Percentiles rank a stretch among this genome's conserved stretches.
phyloP scores from a whole-genome alignment of 2,329 filamentous ascomycete genomes.

The Drechslerella coelobrocha region DNA sequence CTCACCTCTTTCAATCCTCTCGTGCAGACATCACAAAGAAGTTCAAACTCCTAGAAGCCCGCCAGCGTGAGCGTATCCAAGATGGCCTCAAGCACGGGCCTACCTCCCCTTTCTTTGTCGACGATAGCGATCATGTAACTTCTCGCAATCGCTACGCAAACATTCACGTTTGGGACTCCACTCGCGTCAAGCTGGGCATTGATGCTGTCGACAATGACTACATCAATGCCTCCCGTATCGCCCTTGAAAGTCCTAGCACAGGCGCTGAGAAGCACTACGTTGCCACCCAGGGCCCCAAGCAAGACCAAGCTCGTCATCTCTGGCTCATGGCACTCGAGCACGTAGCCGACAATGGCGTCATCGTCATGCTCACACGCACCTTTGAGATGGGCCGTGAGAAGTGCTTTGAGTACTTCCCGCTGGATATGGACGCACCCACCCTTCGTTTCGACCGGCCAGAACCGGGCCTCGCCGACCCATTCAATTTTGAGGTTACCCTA shows the following conservation, averaged over 20 bases:
- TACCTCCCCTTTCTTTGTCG: conserved; percentile 48
- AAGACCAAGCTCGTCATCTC: conserved; percentile 76
- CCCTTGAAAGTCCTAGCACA: conserved; percentile 63
- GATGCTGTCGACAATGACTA: conserved; percentile 76
- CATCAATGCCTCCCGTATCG: conserved; percentile 80
- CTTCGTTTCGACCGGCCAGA: conserved; percentile 67
- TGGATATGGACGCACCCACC: conserved; percentile 62
- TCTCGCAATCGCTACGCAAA: conserved; percentile 76
- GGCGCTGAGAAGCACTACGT: conserved; percentile 72
- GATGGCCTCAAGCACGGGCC: conserved; percentile 22
- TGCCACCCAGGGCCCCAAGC: conserved; percentile 88
- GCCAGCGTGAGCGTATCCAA: conserved; percentile 32
- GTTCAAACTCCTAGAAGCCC: conserved; percentile 40
- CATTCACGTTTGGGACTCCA: conserved; percentile 87
- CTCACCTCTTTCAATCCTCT: not conserved
- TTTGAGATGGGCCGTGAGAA: conserved; percentile 79
- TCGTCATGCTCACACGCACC: conserved; percentile 94
- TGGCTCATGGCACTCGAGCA: conserved; percentile 97
- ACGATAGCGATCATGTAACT: conserved; percentile 51
- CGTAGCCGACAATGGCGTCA: conserved; percentile 74
- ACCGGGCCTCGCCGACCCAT: conserved; percentile 24
- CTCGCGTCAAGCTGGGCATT: conserved; percentile 80
- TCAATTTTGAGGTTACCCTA: conserved; percentile 69
- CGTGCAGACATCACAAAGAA: conserved; percentile 23
- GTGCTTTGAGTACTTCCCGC: conserved; percentile 87